Base-by-base conservation (phyloP, 2,329 filamentous ascomycete species). In the Helminthosporium solani region DNA sequence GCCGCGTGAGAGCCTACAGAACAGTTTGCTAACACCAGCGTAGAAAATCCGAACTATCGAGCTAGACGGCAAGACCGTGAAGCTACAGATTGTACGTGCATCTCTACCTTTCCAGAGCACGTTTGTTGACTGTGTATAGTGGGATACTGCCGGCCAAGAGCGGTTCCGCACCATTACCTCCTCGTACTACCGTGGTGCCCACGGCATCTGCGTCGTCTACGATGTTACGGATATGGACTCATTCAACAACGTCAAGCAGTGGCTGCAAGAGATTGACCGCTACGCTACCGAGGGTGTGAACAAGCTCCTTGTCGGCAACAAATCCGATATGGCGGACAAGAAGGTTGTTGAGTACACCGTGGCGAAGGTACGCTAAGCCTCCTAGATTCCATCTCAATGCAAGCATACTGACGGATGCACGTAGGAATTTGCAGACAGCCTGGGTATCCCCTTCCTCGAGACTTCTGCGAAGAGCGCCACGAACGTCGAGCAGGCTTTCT, bases 221-320 rank as follows among this genome's bases (percentile, higher is more conserved):
- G 94, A 99, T 85, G 94, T 99, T 70, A 99, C 94, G 61, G 94
- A 99, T 74, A 96, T 97, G 92, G 94, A 97, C 75, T 96, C 90
- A 23, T 99, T 99, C 89, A 97, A 99, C 86, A 99, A 97, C 79
- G 94, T 99, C 67, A 97, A 99, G 88, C 94, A 99, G 82, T 99
- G 94, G 94, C 84, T 99, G 53, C 94, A 99, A 76, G 94, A 99
- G 79, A 99, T 99, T 66, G 94, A 99, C 79, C 86, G 94, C 73
- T 97, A 99, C 70, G 94, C 94, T 64, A 99, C 94, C 61, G 94
- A 99, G 78, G 94, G 94, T 58, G 94, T 99, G 70, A 99, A 99
- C 85, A 99, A 99, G 83, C 83, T 99, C 59, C 85, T 99, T 53
- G 92, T 99, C 54, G 94, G 94, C 70, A 99, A 99, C 87, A 99